Evolutionary conservation across 2,329 filamentous ascomycete genomes (phyloP).

Genomic region (Torrubiella hemipterigena): DNA sequence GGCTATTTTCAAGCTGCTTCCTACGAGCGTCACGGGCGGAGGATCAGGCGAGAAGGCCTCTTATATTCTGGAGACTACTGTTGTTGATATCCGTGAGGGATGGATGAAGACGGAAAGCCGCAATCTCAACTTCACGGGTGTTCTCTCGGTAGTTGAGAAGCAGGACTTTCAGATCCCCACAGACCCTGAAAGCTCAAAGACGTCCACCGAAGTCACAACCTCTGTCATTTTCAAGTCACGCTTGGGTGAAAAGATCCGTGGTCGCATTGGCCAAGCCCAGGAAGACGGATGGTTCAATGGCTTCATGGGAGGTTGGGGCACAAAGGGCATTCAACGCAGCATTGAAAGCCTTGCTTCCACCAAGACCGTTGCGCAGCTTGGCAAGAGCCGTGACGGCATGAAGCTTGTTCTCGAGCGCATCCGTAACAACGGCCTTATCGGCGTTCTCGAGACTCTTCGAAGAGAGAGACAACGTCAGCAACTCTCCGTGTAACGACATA

Average conservation of each 20-base stretch:
- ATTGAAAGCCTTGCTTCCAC: conserved; percentile 70
- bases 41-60: conserved; percentile 54
- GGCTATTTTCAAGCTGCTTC: conserved; percentile 64
- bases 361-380: conserved; percentile 65
- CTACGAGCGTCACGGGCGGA: conserved; percentile 56
- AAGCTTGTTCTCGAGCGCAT: conserved; percentile 64
- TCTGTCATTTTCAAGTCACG: conserved; percentile 61
- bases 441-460: conserved; percentile 44
- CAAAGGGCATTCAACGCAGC: conserved; percentile 61
- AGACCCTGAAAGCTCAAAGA: conserved; percentile 12
- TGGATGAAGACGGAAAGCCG: conserved; percentile 75
- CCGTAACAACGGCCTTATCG: conserved; percentile 44
- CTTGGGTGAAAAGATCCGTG: conserved; percentile 56
- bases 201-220: conserved; percentile 57
- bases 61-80: conserved; percentile 70
- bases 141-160: conserved; percentile 65
- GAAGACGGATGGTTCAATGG: conserved; percentile 39
- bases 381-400: conserved; percentile 77
- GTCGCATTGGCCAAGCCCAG: conserved; percentile 34
- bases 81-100: conserved; percentile 67
- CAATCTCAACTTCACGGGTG: conserved; percentile 73
- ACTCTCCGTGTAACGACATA: conserved; percentile 2
- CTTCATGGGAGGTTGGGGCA: conserved; percentile 47
- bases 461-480: conserved; percentile 25
- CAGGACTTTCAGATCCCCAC: conserved; percentile 49